These are phyloP conservation scores for Eucalyptus cloeziana DNA, from an alignment of 345 rosid genomes.

Conservation along the genomic window DNA sequence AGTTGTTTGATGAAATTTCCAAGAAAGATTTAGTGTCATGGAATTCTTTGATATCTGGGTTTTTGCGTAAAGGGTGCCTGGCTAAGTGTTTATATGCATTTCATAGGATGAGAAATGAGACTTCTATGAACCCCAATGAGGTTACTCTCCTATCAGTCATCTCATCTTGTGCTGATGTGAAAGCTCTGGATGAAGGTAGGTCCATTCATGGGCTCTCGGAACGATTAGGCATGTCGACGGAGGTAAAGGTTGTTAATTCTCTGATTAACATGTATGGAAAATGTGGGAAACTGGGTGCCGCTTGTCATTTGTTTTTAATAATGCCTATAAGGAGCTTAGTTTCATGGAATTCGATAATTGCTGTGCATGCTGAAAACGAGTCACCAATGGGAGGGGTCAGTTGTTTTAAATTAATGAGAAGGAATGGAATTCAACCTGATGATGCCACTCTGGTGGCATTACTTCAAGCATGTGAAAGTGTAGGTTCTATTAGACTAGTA, in stretches of 20 bases:
- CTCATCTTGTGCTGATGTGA: constrained; percentile 28
- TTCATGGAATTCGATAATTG: constrained; percentile 55
- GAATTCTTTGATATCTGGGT: constrained; percentile 55
- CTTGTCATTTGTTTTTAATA: constrained; percentile 28
- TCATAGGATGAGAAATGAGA: constrained; percentile 24
- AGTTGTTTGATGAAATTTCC: constrained; percentile 57
- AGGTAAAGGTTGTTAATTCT: constrained; percentile 41
- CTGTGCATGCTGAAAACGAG: constrained; percentile 19
- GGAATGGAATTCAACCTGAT: constrained; percentile 27
- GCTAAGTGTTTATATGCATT: constrained; percentile 16
- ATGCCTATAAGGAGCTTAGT: constrained; percentile 32
- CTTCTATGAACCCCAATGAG: constrained; percentile 28
- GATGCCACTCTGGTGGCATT: constrained; percentile 37
- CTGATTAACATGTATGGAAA: constrained; percentile 55
- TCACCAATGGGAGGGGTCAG: constrained; percentile 21
- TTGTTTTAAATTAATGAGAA: constrained; percentile 31
- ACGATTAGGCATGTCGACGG: constrained; percentile 26
- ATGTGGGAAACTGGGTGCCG: constrained; percentile 17
- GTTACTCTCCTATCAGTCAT: constrained; percentile 42
- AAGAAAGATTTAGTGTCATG: constrained; percentile 44
- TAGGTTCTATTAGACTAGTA: constrained; percentile 32
- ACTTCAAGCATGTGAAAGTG: constrained; percentile 40
- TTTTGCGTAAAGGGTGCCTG: constrained; percentile 23
- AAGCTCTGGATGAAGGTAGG: constrained; percentile 27
- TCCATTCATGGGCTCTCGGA: constrained; percentile 39